Evolutionary conservation across 208 protist genomes (phyloP).

Genomic region (Entamoeba dispar): DNA sequence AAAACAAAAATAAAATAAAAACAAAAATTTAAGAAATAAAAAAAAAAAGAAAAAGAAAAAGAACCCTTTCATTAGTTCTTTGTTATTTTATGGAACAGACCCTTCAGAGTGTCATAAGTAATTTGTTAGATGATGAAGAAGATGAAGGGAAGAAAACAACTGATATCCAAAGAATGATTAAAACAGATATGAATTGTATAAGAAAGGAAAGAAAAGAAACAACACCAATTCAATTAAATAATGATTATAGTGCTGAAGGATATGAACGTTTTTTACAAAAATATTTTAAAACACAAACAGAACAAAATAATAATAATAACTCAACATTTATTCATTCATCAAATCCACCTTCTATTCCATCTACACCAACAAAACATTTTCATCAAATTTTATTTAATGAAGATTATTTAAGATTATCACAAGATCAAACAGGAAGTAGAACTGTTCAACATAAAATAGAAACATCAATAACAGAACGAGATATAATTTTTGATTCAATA

Average conservation of each 20-base stretch:
- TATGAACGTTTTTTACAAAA: neutral
- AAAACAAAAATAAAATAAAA: too few species aligned
- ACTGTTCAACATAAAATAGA: neutral
- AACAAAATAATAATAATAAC: neutral
- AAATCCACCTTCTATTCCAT: too few species aligned
- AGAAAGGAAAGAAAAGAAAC: neutral
- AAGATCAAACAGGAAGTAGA: conserved; percentile 1
- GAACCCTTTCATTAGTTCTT: neutral
- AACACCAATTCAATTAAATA: neutral
- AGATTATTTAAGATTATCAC: neutral
- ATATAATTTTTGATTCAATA: neutral
- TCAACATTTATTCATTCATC: neutral
- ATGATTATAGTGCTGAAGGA: neutral
- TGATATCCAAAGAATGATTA: neutral
- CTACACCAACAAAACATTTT: neutral
- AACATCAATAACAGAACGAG: neutral
- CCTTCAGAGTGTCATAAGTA: neutral
- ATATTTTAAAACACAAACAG: neutral
- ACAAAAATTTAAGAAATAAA: neutral
- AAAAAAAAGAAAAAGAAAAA: neutral
- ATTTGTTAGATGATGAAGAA: neutral
- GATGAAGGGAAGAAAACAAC: neutral
- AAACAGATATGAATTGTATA: neutral
- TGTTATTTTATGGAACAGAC: neutral
- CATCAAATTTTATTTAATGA: neutral